Conservation (phyloP, 129 eudicot species). For the Pittosporum tobira region DNA sequence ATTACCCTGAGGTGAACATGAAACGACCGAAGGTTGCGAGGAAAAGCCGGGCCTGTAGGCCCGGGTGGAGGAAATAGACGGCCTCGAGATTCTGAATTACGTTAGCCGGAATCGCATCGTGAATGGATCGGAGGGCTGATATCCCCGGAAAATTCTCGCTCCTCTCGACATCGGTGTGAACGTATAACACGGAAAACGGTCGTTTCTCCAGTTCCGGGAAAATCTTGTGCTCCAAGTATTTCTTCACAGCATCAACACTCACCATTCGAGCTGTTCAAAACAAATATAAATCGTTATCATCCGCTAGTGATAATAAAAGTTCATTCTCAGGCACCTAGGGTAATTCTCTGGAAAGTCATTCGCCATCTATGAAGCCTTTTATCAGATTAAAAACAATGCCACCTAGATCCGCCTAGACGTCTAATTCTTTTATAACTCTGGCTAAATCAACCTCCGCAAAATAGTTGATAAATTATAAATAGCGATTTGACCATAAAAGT, state of each 20-base stretch:
- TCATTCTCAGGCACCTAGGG: too few relatives aligned
- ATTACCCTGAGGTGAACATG: constrained; percentile 56
- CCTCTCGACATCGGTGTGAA: constrained; percentile 73
- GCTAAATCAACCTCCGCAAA: too few relatives aligned
- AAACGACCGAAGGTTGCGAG: constrained; percentile 78
- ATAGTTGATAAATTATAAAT: too few relatives aligned
- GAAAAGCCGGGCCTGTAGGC: constrained; percentile 69
- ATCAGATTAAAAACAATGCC: too few relatives aligned
- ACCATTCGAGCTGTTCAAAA: constrained; percentile 6
- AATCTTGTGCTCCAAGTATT: constrained; percentile 55
- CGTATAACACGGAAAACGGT: constrained; percentile 59
- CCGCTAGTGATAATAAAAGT: too few relatives aligned
- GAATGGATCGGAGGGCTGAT: constrained; percentile 48
- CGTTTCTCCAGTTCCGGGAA: constrained; percentile 38
- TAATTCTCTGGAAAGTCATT: too few relatives aligned
- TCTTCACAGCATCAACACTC: constrained; percentile 48
- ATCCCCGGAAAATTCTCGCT: constrained; percentile 69
- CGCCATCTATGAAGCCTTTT: too few relatives aligned
- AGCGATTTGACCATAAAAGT: too few relatives aligned
- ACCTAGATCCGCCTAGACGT: too few relatives aligned
- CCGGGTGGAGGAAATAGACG: constrained; percentile 80
- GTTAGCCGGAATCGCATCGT: constrained; percentile 53
- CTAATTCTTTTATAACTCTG: too few relatives aligned
- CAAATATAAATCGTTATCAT: too few relatives aligned
- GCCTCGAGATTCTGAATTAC: constrained; percentile 45